phyloP scores from a whole-genome alignment of 2,329 filamentous ascomycete genomes.

The Cladorrhinum sp. region DNA sequence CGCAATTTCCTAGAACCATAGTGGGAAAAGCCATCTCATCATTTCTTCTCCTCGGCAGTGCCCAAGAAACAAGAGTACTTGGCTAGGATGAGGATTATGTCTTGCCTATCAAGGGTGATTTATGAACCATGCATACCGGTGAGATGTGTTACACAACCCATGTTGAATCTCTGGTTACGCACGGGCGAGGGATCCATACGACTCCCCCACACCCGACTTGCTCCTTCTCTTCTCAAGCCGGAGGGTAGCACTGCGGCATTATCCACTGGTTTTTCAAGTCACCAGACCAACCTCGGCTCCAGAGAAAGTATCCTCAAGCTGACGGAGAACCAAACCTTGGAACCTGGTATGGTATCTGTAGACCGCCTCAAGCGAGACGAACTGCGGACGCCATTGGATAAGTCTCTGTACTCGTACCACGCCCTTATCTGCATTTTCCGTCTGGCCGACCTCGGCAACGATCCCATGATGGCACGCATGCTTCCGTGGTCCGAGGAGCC shows the following conservation, averaged over 20 bases:
- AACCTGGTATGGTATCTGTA: not conserved
- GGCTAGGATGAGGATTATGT: not conserved
- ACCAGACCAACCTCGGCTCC: conserved; percentile 2
- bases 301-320: not conserved
- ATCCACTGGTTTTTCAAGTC: not conserved
- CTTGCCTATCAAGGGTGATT: not conserved
- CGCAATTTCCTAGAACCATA: not conserved
- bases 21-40: not conserved
- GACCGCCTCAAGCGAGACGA: no score
- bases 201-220: not conserved
- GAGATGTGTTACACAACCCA: not conserved
- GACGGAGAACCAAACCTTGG: not conserved
- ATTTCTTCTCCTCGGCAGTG: not conserved
- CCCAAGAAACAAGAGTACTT: not conserved
- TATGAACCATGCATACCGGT: not conserved
- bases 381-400: no score
- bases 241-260: not conserved
- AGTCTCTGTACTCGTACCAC: not conserved
- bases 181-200: not conserved
- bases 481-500: not conserved
- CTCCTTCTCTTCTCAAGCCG: not conserved
- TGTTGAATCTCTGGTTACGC: not conserved
- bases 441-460: not conserved
- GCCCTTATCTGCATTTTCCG: not conserved
- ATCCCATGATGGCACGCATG: not conserved